Base-by-base conservation (phyloP, 1,284 basidiomycete genomes). In the Pyrrhoderma lamaoense region DNA sequence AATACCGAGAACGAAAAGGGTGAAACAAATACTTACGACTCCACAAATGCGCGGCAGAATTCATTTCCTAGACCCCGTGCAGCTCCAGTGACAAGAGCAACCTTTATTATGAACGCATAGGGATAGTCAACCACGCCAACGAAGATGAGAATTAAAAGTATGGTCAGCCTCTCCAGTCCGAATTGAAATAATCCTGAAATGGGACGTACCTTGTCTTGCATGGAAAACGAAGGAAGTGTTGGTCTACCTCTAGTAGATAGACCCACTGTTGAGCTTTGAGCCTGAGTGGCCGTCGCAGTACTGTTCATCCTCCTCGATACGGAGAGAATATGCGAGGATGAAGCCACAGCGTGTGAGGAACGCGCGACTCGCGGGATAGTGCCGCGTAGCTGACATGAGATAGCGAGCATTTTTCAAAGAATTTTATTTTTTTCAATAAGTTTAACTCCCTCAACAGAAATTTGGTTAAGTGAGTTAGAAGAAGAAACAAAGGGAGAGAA, bases 11-110 rank as follows among this genome's bases (percentile, higher is more conserved):
- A 18, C 21, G 34, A 16, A 37, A 25, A 9, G 22, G n/a, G 45
- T 37, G 18, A 37, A 40, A 38, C 27, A 19, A 21, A 18, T n/a
- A 76, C 82, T 61, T 65, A 91, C 76, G 89, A 89, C 69, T 89
- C 83, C 59, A 94, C 65, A 66, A 97, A 92, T 7, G 92, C 92
- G 49, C 84, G 80, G 61, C 89, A 92, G 66, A 96, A 92, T 67
- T 92, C 83, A 61, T 88, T 79, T 13, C 93, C 93, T 35, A 96
- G 71, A 11, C 94, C 94, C 61, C 89, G 78, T 14, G 92, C 94
- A 49, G 86, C 95, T 49, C 94, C 94, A n/a, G 94, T 98, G 51
- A 98, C 82, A 59, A 95, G 73, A 69, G 89, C 93, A 45, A 94
- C 91, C 84, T 96, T 56, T 43, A 36, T 42, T 11, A 52, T 13